Evolutionary conservation across 495 filamentous ascomycete species (phyloP), one percentile per base, ranked within the genome.

Genomic region (Beverwykella pulmonaria): DNA sequence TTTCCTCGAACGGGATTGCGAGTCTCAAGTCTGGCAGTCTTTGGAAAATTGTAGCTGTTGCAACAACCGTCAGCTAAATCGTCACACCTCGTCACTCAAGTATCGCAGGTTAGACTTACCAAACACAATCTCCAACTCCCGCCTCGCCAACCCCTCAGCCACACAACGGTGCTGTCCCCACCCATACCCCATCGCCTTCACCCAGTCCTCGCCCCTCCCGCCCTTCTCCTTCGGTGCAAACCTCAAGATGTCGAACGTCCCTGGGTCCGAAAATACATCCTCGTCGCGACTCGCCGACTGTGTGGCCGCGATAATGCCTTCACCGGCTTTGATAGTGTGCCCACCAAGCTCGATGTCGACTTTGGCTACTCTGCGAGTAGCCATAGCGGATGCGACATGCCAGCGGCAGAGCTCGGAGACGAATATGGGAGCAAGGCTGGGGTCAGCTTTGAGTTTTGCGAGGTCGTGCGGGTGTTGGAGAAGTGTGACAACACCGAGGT

Each of bases 211-310:
- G 74, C 65, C 71, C 30, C 56, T 59, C 19, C 54, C 63, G 6
- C 44, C 54, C 23, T 66, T 22, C 46, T 66, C 54, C 26, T 59
- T 66, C 14, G 27, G 29, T 26, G 30, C 46, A 53, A 59, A 66
- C 25, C 63, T 27, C 47, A 53, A 3, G 41, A 82, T 77, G 63
- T 81, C 71, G 61, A 82, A 82, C 36, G 27, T 67, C 52, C 80
- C 75, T 0, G 80, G 71, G 20, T 78, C 57, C 9, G 67, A 54
- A 26, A 79, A 81, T 10, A 80, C 68, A 3, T 79, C 77, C 48
- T 81, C 79, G 71, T 82, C 80, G 8, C 80, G 72, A 69, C 80
- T 79, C 9, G 77, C 80, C 17, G 80, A 82, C 72, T 75, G 70
- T 32, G 79, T 81, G 5, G 80, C 77, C 5, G 78, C 77, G 39